Evolutionary conservation across 345 rosid species (phyloP), one percentile per base, ranked within the genome.

Genomic region (Sonneratia alba): DNA sequence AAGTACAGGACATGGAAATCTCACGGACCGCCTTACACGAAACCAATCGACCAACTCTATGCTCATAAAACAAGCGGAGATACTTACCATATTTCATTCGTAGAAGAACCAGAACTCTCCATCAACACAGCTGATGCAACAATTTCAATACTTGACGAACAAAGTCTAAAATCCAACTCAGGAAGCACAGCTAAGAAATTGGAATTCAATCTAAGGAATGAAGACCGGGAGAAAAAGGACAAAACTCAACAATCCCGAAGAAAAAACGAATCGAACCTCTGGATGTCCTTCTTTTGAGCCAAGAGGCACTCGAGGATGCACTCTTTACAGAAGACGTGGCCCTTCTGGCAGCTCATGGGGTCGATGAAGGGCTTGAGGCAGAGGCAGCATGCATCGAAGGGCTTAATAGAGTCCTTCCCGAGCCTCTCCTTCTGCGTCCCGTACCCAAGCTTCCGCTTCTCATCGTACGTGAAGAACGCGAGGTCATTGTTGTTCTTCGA

Each of bases 401-500:
- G 99, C 78, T 95, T 95, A 34, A 92, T 88, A 3, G 97, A 95
- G 79, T 95, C 99, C 82, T 77, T 92, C 7, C 99, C 97, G 13
- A 95, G 88, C 74, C 99, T 75, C 88, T 95, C 99, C 82, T 72
- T 90, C 84, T 95, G 99, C 40, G 99, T 95, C 27, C 97, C 99
- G 63, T 92, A 95, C 3, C 97, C 97, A 67, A 95, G 86, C 85
- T 92, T 90, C 71, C 81, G 79, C 86, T 95, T 95, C 90, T 95
- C 99, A 65, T 92, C 97, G 89, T 95, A 92, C 14, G 99, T 95
- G 88, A 92, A 95, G 81, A 85, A 95, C 3, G 99, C 97, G 74
- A 92, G 85, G 79, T 95, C 99, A 66, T 92, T 95, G 85, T 90
- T 92, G 87, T 90, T 92, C 87, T 92, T 95, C 61, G 98, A 95